A percentile compares a stretch with the other conserved stretches of the same genome.
Conservation (phyloP, 805 yeast species). For the Pichia nanzhaoensis region DNA sequence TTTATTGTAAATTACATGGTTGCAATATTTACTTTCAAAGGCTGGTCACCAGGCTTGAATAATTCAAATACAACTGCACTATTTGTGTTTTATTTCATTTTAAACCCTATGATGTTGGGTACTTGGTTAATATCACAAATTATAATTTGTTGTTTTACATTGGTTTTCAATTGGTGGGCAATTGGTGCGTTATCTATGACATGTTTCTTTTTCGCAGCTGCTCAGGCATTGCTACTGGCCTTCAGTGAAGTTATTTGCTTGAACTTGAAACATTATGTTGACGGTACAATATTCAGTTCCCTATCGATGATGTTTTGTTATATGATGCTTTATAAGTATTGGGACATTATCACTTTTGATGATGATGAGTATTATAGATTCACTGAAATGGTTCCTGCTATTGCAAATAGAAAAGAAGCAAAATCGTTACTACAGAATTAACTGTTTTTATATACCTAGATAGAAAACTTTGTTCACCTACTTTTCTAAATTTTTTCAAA, state of each 20-base stretch:
- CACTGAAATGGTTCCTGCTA: slow-evolving; percentile 23
- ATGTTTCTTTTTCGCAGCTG: slow-evolving; percentile 64
- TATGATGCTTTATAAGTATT: slow-evolving; percentile 93
- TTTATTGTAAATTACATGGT: slow-evolving; percentile 63
- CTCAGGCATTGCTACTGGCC: slow-evolving; percentile 73
- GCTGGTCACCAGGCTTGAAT: slow-evolving; percentile 47
- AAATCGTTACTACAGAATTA: slow-evolving; percentile 9
- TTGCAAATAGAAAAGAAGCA: slow-evolving; percentile 16
- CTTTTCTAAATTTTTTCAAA: slow-evolving; percentile 21
- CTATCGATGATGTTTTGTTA: slow-evolving; percentile 71
- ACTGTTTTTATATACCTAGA: not conserved
- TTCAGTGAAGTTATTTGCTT: slow-evolving; percentile 62
- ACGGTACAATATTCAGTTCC: slow-evolving; percentile 82
- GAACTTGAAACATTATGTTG: slow-evolving; percentile 76
- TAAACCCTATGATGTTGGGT: slow-evolving; percentile 61
- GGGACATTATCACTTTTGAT: slow-evolving; percentile 94
- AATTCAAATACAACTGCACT: slow-evolving; percentile 55
- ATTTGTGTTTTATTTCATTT: slow-evolving; percentile 61
- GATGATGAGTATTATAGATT: slow-evolving; percentile 72
- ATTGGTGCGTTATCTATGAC: slow-evolving; percentile 76
- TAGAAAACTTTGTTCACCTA: not conserved
- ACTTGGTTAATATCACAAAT: slow-evolving; percentile 63
- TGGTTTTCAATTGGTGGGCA: slow-evolving; percentile 75
- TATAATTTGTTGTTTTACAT: slow-evolving; percentile 56
- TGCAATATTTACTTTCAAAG: slow-evolving; percentile 64